A percentile compares a stretch with the other conserved stretches of the same genome.
phyloP scores from a whole-genome alignment of 2,329 filamentous ascomycete genomes.

The Clonostachys solani region DNA sequence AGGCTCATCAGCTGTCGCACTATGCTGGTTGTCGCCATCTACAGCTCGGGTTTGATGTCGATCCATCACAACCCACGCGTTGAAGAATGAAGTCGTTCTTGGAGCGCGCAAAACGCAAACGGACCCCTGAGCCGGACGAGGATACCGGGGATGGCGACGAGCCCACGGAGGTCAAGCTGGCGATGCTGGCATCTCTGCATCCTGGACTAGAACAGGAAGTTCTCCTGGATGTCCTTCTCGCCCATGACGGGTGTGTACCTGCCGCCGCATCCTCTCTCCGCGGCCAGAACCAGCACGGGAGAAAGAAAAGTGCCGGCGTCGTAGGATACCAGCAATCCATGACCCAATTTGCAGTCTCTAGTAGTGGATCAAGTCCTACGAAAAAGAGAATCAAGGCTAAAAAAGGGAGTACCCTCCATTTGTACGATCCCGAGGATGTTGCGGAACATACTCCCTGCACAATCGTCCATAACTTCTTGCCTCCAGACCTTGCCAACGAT shows the following conservation, averaged over 20 bases:
- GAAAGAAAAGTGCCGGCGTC: constrained; percentile 13
- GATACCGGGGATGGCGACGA: constrained; percentile 52
- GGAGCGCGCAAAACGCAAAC: constrained; percentile 47
- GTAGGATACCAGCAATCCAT: constrained; percentile 62
- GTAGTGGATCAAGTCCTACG: constrained; percentile 7
- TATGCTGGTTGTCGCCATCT: neutral
- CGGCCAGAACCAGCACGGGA: too few relatives aligned
- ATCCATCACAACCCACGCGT: neutral
- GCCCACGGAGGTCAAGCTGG: constrained; percentile 85
- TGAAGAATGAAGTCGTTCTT: constrained; percentile 54
- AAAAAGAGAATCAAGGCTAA: constrained; percentile 58
- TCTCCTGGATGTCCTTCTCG: constrained; percentile 75
- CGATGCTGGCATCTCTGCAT: constrained; percentile 75
- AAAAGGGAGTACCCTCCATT: constrained; percentile 77
- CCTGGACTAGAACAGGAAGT: constrained; percentile 58
- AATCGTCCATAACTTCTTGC: constrained; percentile 87
- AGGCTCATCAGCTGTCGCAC: too few relatives aligned
- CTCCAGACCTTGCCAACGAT: constrained; percentile 63
- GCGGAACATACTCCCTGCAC: constrained; percentile 83
- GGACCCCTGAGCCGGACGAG: constrained; percentile 14
- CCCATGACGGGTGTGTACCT: constrained; percentile 72
- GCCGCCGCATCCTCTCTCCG: constrained; percentile 54
- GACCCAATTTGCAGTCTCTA: constrained; percentile 37
- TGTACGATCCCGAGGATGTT: constrained; percentile 79
- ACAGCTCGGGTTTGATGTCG: neutral